Percentiles rank a stretch among this genome's conserved stretches.
phyloP scores from a whole-genome alignment of 2,329 filamentous ascomycete genomes.

The Karstenula rhodostoma region DNA sequence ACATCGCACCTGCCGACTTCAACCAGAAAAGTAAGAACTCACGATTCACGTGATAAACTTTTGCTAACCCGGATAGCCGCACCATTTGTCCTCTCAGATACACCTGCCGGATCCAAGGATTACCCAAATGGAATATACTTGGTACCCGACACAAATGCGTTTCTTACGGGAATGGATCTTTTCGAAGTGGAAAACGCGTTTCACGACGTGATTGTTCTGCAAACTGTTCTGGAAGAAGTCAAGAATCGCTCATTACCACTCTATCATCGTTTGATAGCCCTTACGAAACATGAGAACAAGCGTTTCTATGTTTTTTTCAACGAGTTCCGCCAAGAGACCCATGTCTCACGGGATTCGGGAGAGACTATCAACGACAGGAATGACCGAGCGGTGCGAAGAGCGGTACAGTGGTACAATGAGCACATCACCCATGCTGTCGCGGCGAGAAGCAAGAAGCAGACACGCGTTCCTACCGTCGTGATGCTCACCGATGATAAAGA shows the following conservation, averaged over 20 bases:
- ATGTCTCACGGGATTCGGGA: slow-evolving; percentile 75
- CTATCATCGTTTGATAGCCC: slow-evolving; percentile 88
- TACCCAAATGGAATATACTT: slow-evolving; percentile 93
- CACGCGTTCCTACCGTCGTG: slow-evolving; percentile 76
- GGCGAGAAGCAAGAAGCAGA: slow-evolving; percentile 58
- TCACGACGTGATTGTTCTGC: slow-evolving; percentile 94
- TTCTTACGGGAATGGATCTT: slow-evolving; percentile 94
- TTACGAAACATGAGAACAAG: slow-evolving; percentile 96
- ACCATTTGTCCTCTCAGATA: slow-evolving; percentile 88
- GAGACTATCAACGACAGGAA: slow-evolving; percentile 97
- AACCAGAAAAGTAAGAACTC: slow-evolving; percentile 70
- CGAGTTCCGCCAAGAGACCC: slow-evolving; percentile 92
- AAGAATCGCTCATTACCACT: slow-evolving; percentile 92
- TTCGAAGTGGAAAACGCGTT: slow-evolving; percentile 93
- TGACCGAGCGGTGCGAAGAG: slow-evolving; percentile 85
- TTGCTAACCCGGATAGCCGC: slow-evolving; percentile 62
- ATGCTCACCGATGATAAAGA: slow-evolving; percentile 95
- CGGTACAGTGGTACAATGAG: slow-evolving; percentile 88
- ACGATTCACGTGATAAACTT: slow-evolving; percentile 18
- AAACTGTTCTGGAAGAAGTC: slow-evolving; percentile 95
- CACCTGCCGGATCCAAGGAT: slow-evolving; percentile 80
- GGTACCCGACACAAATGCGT: slow-evolving; percentile 93
- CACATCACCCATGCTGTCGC: slow-evolving; percentile 74
- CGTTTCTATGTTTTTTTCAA: slow-evolving; percentile 99
- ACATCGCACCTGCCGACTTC: slow-evolving; percentile 79